Conservation (phyloP, 768 basidiomycete species). For the Tricholoma furcatifolium region DNA sequence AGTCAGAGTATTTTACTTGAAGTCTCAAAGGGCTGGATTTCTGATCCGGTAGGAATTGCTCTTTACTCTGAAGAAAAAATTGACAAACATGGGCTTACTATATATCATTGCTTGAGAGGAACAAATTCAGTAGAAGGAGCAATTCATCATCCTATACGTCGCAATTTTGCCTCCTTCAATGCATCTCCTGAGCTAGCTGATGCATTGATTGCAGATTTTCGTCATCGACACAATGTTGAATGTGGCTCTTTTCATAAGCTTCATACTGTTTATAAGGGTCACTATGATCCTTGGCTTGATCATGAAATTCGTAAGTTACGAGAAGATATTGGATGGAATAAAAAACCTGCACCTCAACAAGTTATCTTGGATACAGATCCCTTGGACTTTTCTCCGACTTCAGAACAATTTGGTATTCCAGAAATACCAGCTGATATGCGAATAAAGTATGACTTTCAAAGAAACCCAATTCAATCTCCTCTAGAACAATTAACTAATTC, state of each 20-base stretch:
- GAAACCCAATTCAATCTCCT: background rate
- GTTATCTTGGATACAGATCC: conserved; percentile 8
- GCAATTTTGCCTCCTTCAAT: conserved; percentile 22
- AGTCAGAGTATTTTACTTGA: conserved; percentile 12
- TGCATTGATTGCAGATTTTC: conserved; percentile 16
- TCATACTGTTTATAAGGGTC: conserved; percentile 9
- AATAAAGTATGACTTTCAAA: conserved; percentile 4
- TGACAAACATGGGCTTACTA: conserved; percentile 16
- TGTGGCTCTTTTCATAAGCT: conserved; percentile 8
- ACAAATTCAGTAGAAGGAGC: conserved; percentile 25
- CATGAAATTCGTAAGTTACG: conserved; percentile 12
- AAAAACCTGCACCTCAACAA: background rate
- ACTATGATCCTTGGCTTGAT: conserved; percentile 19
- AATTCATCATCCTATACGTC: conserved; percentile 18
- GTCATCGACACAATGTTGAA: conserved; percentile 16
- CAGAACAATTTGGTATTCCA: conserved; percentile 15
- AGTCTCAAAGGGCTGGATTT: conserved; percentile 16
- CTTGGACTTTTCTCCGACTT: background rate
- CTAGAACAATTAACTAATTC: background rate
- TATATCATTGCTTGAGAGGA: conserved; percentile 16
- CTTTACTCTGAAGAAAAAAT: conserved; percentile 12
- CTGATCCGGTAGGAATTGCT: conserved; percentile 15
- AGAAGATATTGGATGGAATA: conserved; percentile 9
- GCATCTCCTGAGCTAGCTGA: conserved; percentile 20
- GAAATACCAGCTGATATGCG: conserved; percentile 9